Evolutionary conservation across 2,329 filamentous ascomycete species (phyloP), one percentile per base, ranked within the genome.

Genomic region (Fusarium papillatum): DNA sequence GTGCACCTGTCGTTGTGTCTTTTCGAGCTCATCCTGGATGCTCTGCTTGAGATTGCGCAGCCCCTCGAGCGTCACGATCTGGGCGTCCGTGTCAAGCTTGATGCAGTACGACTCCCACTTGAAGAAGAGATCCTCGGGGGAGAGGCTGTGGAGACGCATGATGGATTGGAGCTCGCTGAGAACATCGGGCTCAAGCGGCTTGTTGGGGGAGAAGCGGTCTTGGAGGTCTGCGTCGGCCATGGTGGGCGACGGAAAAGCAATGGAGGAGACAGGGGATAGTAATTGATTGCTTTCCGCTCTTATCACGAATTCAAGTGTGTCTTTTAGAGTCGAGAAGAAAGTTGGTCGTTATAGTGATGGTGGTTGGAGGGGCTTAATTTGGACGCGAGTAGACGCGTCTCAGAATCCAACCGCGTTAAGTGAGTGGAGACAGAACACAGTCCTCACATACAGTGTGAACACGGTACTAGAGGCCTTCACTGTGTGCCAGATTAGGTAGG

Each of bases 21-120:
- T 91, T 83, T 98, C 96, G 64, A 98, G 86, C 43, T 91, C 89
- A 80, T 98, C 95, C 81, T 96, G 95, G 10, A 98, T 89, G 80
- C 95, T 93, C 81, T 95, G 94, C 84, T 98, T 98, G 82, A 99
- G 94, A 67, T 92, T 91, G 53, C 93, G 90, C 57, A 95, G 90
- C 0, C 90, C 93, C 43, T 93, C 90, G 50, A 97, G 88, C 60
- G 93, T 91, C 13, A 85, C 69, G 72, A 95, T 86, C 73, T 93
- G 92, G 69, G 95, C 94, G 68, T 97, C 95, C 60, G 91, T 87
- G 29, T 96, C 95, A 93, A 98, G 95, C 85, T 96, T 98, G 82
- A 99, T 93, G 84, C 94, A 96, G 88, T 98, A 98, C 1, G 95
- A 96, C 84, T 99, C 97, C 97, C 97, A 99, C 89, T 98, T 98